Evolutionary conservation across 305 asterid species (phyloP).

Genomic region (Vinca major): DNA sequence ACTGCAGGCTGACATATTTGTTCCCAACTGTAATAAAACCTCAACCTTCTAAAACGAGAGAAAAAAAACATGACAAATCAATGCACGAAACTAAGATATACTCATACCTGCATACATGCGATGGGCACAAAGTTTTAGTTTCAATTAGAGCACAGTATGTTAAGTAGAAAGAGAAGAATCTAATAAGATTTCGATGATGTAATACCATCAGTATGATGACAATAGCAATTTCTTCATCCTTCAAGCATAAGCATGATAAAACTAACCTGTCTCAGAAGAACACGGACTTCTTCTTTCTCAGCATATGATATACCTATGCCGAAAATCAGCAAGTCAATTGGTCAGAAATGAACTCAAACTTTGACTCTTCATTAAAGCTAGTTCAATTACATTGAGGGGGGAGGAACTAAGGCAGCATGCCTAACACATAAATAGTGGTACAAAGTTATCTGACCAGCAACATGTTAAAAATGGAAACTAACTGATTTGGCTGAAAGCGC

Average conservation of each 20-base stretch:
- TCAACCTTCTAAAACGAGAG: background rate
- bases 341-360: slow-evolving; percentile 16
- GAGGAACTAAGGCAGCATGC: slow-evolving; percentile 5
- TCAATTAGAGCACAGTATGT: background rate
- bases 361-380: slow-evolving; percentile 2
- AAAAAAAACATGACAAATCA: background rate
- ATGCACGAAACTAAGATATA: background rate
- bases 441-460: background rate
- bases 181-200: background rate
- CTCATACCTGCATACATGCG: no score
- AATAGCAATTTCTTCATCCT: background rate
- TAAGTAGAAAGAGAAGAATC: background rate
- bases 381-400: slow-evolving; percentile 3
- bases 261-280: slow-evolving; percentile 83
- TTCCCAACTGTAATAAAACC: background rate
- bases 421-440: background rate
- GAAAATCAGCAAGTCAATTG: slow-evolving; percentile 22
- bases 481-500: background rate
- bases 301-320: slow-evolving; percentile 67
- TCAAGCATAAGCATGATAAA: slow-evolving; percentile 16
- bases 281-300: slow-evolving; percentile 92
- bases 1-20: background rate
- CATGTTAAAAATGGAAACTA: background rate
- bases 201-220: background rate
- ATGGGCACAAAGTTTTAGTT: background rate